A percentile compares a stretch with the other conserved stretches of the same genome.
Conservation (phyloP, 2,329 filamentous ascomycete species). For the Gliomastix tumulicola region DNA sequence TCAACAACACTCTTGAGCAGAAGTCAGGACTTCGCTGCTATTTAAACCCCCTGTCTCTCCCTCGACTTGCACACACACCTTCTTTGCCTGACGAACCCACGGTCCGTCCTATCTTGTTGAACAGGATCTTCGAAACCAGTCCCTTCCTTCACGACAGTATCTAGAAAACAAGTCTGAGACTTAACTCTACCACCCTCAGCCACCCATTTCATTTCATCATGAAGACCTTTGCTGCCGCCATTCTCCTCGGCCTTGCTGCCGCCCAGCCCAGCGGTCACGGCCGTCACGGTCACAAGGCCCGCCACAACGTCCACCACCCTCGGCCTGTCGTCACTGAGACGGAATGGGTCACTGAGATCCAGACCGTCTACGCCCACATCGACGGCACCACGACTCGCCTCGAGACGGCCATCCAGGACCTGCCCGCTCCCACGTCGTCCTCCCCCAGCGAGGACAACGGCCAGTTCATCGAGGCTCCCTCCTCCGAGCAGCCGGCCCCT, state of each 20-base stretch:
- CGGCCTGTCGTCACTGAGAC: slow-evolving; percentile 38
- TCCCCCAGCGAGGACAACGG: slow-evolving; percentile 11
- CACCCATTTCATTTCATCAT: too few relatives aligned
- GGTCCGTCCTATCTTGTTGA: too few relatives aligned
- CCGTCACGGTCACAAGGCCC: slow-evolving; percentile 28
- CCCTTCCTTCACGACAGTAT: too few relatives aligned
- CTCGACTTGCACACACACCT: too few relatives aligned
- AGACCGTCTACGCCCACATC: slow-evolving; percentile 38
- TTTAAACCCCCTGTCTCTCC: too few relatives aligned
- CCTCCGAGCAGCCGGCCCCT: slow-evolving; percentile 9
- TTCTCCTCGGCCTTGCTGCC: slow-evolving; percentile 28
- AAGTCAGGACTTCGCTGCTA: too few relatives aligned
- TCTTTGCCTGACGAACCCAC: too few relatives aligned
- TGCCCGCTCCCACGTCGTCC: slow-evolving; percentile 1
- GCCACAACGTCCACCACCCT: slow-evolving; percentile 27
- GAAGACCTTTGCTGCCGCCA: slow-evolving; percentile 26
- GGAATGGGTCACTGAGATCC: slow-evolving; percentile 43
- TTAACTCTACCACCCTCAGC: too few relatives aligned
- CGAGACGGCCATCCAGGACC: background rate
- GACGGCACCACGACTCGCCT: slow-evolving; percentile 37
- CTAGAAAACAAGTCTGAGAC: too few relatives aligned
- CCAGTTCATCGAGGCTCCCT: slow-evolving; percentile 23
- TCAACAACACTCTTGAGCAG: too few relatives aligned
- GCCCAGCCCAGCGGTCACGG: slow-evolving; percentile 42
- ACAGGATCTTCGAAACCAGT: too few relatives aligned